Evolutionary conservation across 2,329 filamentous ascomycete species (phyloP).

Genomic region (Colletotrichum sp.): DNA sequence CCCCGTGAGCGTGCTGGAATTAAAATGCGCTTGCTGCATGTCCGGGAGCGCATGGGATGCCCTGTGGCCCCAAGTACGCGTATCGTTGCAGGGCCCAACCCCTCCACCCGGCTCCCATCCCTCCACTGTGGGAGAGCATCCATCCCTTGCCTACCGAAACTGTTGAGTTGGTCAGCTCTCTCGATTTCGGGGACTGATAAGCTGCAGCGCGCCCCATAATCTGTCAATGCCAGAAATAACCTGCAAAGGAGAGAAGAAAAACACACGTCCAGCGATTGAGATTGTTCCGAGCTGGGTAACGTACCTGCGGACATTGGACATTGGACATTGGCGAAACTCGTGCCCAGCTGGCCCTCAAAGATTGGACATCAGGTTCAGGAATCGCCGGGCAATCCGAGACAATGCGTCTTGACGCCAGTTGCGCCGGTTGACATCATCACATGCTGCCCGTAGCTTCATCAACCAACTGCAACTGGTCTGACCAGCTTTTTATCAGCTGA

Average conservation of each 20-base stretch:
- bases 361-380: neutral
- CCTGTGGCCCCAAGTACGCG: neutral
- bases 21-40: neutral
- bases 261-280: neutral
- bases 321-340: neutral
- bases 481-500: neutral
- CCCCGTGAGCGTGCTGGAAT: neutral
- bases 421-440: slow-evolving; percentile 17
- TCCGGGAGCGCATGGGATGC: neutral
- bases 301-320: neutral
- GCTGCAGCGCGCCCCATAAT: neutral
- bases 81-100: neutral
- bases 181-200: neutral
- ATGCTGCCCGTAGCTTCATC: neutral
- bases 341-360: neutral
- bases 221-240: neutral
- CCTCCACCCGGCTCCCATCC: neutral
- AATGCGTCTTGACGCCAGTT: neutral
- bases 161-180: slow-evolving; percentile 5
- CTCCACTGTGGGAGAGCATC: neutral
- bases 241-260: neutral
- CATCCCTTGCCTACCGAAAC: neutral
- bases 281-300: neutral
- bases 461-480: neutral
- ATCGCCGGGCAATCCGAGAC: neutral